Conservation (phyloP, 306 rosid genomes). For the Trichosanthes cucumerina region DNA sequence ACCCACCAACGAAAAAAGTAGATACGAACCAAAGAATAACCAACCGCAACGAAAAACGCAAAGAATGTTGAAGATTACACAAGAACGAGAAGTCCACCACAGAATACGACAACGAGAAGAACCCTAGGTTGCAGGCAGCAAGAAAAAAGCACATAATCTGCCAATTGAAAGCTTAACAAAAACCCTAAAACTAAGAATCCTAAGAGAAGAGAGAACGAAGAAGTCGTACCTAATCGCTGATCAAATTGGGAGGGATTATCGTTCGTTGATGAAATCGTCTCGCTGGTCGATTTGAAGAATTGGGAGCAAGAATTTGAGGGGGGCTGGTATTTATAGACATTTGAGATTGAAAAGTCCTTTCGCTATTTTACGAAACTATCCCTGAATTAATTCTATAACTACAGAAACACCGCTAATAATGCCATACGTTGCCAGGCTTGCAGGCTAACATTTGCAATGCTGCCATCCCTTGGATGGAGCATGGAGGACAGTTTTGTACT, state of each 20-base stretch:
- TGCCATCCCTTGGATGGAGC: neutral
- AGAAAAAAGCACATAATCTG: neutral
- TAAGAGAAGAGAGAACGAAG: neutral
- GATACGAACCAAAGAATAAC: neutral
- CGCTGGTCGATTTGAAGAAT: neutral
- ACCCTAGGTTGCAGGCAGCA: neutral
- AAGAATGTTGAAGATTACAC: neutral
- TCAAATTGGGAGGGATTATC: neutral
- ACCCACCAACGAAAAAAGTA: neutral
- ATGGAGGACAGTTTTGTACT: neutral
- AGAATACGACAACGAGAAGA: neutral
- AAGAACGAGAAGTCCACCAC: neutral
- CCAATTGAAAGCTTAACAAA: neutral
- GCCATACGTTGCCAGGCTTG: neutral
- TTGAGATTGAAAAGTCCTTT: neutral
- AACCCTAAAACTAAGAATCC: neutral
- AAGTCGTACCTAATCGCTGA: neutral
- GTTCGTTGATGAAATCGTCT: neutral
- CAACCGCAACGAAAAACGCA: neutral
- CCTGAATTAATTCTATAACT: neutral
- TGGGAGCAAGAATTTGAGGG: fast-evolving
- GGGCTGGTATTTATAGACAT: neutral
- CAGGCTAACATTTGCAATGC: neutral
- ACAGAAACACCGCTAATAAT: neutral
- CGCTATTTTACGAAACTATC: neutral